Evolutionary conservation across 257 asterid genomes (phyloP), one percentile per base, ranked within the genome.

Genomic region (Cordia subcordata): DNA sequence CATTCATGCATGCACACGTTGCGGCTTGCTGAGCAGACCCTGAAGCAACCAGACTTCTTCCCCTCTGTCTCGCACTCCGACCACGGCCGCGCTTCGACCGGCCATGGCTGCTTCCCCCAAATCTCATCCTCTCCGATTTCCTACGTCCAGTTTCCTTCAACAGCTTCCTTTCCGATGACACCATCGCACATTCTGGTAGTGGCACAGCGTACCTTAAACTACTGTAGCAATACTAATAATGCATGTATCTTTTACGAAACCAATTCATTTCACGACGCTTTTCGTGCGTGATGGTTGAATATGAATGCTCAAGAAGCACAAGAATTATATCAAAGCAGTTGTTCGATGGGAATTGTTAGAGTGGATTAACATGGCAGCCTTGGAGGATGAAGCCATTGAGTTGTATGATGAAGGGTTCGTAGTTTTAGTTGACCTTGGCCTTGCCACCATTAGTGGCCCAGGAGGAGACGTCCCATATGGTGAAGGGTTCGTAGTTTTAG

Each of bases 391-490:
- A 77, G 77, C 84, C 90, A 4, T 63, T 60, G 70, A 91, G 84
- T 58, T 81, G 86, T 2, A 96, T 74, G 4, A 68, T 69, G 57
- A 91, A 91, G 33, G 98, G 98, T 44, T 91, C 83, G 65, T 62
- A 72, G 15, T 63, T 58, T 70, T 91, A 88, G 79, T 91, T 51
- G 5, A 88, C 94, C 62, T 84, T 91, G 66, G 73, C 83, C 60
- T 78, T 83, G 60, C 98, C 98, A 1, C 98, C 98, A 54, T 78
- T 72, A 2, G 98, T 91, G 11, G 98, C 98, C 98, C 98, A 91
- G 2, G 87, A 58, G 0, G 98, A 91, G 8, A 94, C 98, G 37
- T 91, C 98, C 98, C 98, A 91, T 13, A 91, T 88, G 57, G 98
- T 91, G 59, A n/a, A 91, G 33, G 98, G 98, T 44, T 91, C 83